phyloP scores from a whole-genome alignment of 148 eudicot genomes.

The Nyssa sinensis region DNA sequence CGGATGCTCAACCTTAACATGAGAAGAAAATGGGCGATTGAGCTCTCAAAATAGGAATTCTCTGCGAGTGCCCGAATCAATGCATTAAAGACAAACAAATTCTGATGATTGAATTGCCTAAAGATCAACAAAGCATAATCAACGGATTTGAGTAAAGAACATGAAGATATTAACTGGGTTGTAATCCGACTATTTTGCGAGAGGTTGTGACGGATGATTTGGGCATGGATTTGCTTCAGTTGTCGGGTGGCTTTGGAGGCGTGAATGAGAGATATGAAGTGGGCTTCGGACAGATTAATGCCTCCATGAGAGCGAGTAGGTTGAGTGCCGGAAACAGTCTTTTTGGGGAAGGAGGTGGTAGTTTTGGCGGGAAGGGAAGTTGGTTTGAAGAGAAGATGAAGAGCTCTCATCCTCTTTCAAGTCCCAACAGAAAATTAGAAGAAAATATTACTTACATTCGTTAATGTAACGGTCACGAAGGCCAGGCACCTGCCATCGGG shows the following conservation, averaged over 20 bases:
- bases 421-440: too few relatives aligned
- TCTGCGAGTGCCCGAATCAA: constrained; percentile 12
- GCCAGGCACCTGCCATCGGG: too few relatives aligned
- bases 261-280: constrained; percentile 23
- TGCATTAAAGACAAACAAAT: constrained; percentile 5
- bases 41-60: not conserved
- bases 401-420: constrained; percentile 8
- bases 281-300: not conserved
- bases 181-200: not conserved
- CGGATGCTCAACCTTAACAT: constrained; percentile 9
- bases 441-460: too few relatives aligned
- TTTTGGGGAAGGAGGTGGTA: not conserved
- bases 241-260: constrained; percentile 13
- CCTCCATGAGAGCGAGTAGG: not conserved
- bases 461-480: too few relatives aligned
- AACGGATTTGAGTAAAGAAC: not conserved
- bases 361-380: not conserved
- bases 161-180: constrained; percentile 21
- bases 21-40: not conserved
- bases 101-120: constrained; percentile 1
- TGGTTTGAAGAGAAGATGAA: not conserved
- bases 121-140: constrained; percentile 16
- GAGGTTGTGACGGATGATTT: constrained; percentile 12
- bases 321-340: not conserved
- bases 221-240: constrained; percentile 22